Conservation (phyloP, 1,139 yeast species). For the Yamadazyma atlantica region DNA sequence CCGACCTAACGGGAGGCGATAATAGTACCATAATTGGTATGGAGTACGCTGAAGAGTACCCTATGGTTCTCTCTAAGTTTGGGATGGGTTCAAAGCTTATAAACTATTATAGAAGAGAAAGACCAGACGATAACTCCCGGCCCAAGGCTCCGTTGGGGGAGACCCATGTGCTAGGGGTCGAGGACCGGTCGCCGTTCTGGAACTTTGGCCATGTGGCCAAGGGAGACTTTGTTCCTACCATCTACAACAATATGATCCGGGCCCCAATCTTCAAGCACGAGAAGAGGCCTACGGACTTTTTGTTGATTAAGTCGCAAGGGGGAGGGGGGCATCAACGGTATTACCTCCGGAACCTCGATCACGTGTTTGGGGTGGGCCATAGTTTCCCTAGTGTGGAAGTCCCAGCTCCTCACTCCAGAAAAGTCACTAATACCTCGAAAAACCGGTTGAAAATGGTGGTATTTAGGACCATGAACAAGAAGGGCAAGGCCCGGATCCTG, state of each 20-base stretch:
- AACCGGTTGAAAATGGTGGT: conserved; percentile 93
- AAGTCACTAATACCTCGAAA: conserved; percentile 90
- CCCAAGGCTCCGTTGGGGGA: conserved; percentile 93
- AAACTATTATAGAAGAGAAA: conserved; percentile 85
- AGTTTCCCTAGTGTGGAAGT: conserved; percentile 90
- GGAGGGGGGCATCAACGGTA: conserved; percentile 53
- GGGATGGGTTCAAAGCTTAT: conserved; percentile 97
- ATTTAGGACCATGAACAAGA: conserved; percentile 78
- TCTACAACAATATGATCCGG: conserved; percentile 86
- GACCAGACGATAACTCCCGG: conserved; percentile 78
- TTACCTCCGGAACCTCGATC: conserved; percentile 62
- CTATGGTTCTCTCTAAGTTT: conserved; percentile 77
- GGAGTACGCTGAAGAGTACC: conserved; percentile 92
- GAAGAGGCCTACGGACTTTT: conserved; percentile 72
- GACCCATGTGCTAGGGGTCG: conserved; percentile 91
- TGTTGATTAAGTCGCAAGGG: conserved; percentile 78
- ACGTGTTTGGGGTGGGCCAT: conserved; percentile 87
- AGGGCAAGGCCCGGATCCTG: conserved; percentile 70
- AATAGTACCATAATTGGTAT: conserved; percentile 68
- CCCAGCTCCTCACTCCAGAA: conserved; percentile 97
- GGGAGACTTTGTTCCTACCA: conserved; percentile 90
- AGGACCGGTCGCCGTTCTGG: conserved; percentile 97
- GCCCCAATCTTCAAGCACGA: conserved; percentile 95
- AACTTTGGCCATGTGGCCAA: conserved; percentile 96
- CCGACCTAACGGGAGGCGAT: conserved; percentile 84